Evolutionary conservation across 2,329 filamentous ascomycete genomes (phyloP), one percentile per base, ranked within the genome.

Genomic region (Cladosporium cucumerinum): DNA sequence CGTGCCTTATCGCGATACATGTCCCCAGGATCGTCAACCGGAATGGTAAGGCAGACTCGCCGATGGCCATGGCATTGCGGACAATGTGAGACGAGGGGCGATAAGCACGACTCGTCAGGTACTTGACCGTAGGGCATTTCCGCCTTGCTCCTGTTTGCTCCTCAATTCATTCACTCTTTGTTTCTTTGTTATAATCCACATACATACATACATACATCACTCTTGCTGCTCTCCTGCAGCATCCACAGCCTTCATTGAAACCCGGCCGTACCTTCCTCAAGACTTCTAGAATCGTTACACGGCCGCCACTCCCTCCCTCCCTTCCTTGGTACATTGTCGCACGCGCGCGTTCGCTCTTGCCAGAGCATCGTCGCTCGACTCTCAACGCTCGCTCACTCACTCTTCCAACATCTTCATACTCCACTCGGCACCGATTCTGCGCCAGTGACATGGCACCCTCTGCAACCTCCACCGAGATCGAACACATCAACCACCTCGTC

Each of bases 401-500:
- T 23, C 59, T 34, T 32, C 28, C 14, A 55, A 30, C 23, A 51
- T 36, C 30, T 23, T 60, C 32, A 48, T 32, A 32, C 16, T 34
- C 28, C 16, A 4, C 28, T 32, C 51, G 51, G 28, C 26, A 54
- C 18, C 25, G 10, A 30, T 54, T 26, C 26, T 52, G 21, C 43
- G n/a, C 43, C 58, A 49, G 43, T 46, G 32, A 23, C 36, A 75
- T 75, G 73, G 73, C 73, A 57, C 72, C 72, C 39, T 69, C 71
- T 34, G 71, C 72, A 51, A 66, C 70, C 57, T 32, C 34, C 18
- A 51, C 28, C 30, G 72, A 74, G 61, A 64, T 72, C 63, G 68
- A 68, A 26, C 63, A 72, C 65, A 73, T 72, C 69, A 72, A 73
- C 66, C 68, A 72, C 55, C 34, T 71, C 32, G 64, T 67, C 48